Base-by-base conservation (phyloP, 768 basidiomycete species). In the Psilocybe subaeruginosa region DNA sequence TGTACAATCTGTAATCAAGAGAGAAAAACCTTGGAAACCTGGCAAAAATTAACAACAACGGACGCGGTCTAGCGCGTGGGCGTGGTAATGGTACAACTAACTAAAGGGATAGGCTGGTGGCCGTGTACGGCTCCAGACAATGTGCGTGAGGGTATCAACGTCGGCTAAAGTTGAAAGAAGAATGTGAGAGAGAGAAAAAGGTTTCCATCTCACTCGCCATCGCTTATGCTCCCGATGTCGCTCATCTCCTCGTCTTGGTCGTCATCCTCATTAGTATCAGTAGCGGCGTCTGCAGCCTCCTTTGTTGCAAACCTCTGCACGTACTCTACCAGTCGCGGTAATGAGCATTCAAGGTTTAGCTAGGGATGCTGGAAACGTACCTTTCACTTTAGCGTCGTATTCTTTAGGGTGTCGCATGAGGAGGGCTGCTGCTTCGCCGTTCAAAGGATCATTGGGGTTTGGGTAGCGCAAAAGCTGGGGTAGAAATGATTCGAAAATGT, bases 401-500 rank as follows among this genome's bases (percentile, higher is more conserved):
- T 94, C 91, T 74, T 96, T 95, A 35, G 95, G 95, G 72, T 99
- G 96, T 30, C 97, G 91, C 93, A 99, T 95, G 64, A 99, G 85
- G 39, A 99, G 81, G 1, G 97, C 95, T 8, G 97, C 97, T 17
- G 97, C 97, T 77, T 99, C 97, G 35, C 97, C 97, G 66, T 99
- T 99, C 56, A 99, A 80, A 3, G 97, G 97, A 73, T 99, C 97
- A 62, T 96, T 95, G 11, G 97, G 97, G 74, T 99, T 99, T 63
- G 97, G 97, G 74, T 99, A 99, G 50, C 96, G 91, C 58, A 99
- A 78, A 1, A 99, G 86, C 74, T 99, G 97, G 3, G 97, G 97
- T 46, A 99, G 82, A 79, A 99, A 99, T 53, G 93, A 91, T 75
- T 99, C 97, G 71, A 99, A 99, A 64, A 99, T 99, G 73, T 99